phyloP scores from a whole-genome alignment of 345 rosid species.

The Euphorbia lathyris region DNA sequence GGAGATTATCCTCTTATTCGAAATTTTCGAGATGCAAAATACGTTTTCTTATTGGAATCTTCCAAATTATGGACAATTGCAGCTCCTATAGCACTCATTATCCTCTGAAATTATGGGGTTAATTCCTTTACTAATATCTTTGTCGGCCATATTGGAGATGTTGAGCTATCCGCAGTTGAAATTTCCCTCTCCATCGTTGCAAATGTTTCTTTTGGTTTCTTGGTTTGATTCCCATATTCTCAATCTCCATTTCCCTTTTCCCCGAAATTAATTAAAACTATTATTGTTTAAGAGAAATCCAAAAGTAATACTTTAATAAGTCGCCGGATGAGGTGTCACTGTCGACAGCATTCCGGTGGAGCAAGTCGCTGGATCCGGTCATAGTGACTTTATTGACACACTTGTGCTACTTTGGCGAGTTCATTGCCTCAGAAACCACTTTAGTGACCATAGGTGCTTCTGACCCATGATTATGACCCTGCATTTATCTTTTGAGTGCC shows the following conservation, averaged over 20 bases:
- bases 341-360: too few relatives aligned
- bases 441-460: too few relatives aligned
- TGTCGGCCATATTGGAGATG: constrained; percentile 84
- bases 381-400: too few relatives aligned
- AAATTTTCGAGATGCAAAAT: constrained; percentile 44
- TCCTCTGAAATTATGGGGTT: constrained; percentile 78
- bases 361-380: too few relatives aligned
- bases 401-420: too few relatives aligned
- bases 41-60: constrained; percentile 49
- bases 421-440: too few relatives aligned
- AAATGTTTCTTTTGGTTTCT: constrained; percentile 87
- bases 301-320: too few relatives aligned
- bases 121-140: constrained; percentile 91
- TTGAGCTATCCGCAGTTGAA: constrained; percentile 88
- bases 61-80: constrained; percentile 77
- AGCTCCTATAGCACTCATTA: constrained; percentile 85
- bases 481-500: constrained; percentile 3
- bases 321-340: too few relatives aligned
- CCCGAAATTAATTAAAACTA: too few relatives aligned
- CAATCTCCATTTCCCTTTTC: too few relatives aligned
- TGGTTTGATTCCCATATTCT: constrained; percentile 40
- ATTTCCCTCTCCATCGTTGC: constrained; percentile 80
- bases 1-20: constrained; percentile 55
- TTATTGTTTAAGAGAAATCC: too few relatives aligned
- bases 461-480: constrained; percentile 7